Conservation (phyloP, 495 filamentous ascomycete genomes). For the Penicillium silybi region DNA sequence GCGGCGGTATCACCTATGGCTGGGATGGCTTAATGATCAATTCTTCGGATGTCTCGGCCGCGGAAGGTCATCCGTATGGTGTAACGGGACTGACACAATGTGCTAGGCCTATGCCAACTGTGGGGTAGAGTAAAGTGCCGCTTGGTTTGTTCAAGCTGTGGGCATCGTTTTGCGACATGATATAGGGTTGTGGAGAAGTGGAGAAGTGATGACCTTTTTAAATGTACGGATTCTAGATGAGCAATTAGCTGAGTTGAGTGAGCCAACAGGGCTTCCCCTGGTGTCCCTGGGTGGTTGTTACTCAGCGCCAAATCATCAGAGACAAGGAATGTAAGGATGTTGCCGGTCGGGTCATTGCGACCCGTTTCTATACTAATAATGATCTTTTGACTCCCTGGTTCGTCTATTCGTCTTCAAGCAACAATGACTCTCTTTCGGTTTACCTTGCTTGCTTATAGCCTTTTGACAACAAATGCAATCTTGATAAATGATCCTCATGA, state of each 20-base stretch:
- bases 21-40: slow-evolving; percentile 75
- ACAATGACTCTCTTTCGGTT: neutral
- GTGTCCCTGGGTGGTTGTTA: too few species aligned
- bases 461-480: neutral
- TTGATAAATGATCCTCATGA: neutral
- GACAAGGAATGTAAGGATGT: too few species aligned
- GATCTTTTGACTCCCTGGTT: neutral
- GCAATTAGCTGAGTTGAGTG: too few species aligned
- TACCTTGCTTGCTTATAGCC: neutral
- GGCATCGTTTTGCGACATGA: too few species aligned
- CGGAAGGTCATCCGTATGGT: slow-evolving; percentile 90
- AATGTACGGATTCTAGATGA: too few species aligned
- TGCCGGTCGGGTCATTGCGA: too few species aligned
- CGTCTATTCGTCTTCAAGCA: neutral
- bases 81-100: slow-evolving; percentile 91
- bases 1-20: slow-evolving; percentile 88
- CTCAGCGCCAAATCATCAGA: too few species aligned
- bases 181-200: too few species aligned
- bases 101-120: slow-evolving; percentile 91
- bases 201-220: too few species aligned
- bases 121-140: slow-evolving; percentile 93
- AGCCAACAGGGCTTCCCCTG: too few species aligned
- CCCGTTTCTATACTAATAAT: too few species aligned
- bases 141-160: too few species aligned
- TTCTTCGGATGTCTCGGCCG: slow-evolving; percentile 86